Percentiles rank a stretch among this genome's conserved stretches.
These are phyloP conservation scores for Kluyveromyces lactis DNA, from an alignment of 805 yeast species.

Conservation along the genomic window DNA sequence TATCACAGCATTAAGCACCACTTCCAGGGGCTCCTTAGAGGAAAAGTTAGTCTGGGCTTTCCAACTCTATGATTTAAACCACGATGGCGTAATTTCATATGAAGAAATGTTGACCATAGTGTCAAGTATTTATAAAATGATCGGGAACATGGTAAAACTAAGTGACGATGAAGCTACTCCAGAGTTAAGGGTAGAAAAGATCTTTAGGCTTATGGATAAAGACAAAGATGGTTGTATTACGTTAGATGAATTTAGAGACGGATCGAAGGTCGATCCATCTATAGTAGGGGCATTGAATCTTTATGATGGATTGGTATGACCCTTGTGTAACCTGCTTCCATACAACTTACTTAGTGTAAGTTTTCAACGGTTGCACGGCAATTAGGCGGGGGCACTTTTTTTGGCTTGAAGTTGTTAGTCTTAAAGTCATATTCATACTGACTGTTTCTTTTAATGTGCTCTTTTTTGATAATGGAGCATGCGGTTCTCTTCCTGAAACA, in stretches of 20 bases:
- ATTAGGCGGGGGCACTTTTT: too few relatives aligned
- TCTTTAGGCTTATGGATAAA: slow-evolving; percentile 67
- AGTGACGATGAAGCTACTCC: slow-evolving; percentile 91
- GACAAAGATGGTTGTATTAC: slow-evolving; percentile 61
- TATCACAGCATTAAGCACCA: slow-evolving; percentile 76
- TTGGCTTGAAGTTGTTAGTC: too few relatives aligned
- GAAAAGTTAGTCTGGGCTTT: slow-evolving; percentile 90
- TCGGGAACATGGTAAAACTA: slow-evolving; percentile 85
- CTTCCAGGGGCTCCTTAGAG: slow-evolving; percentile 76
- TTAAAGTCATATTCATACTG: too few relatives aligned
- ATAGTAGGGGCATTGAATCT: slow-evolving; percentile 68
- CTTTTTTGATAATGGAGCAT: too few relatives aligned
- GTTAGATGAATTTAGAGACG: slow-evolving; percentile 77
- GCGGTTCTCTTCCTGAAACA: too few relatives aligned
- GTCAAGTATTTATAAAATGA: slow-evolving; percentile 84
- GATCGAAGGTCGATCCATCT: slow-evolving; percentile 70
- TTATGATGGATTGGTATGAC: slow-evolving; percentile 69
- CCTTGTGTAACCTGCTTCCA: neutral
- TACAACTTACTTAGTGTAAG: too few relatives aligned
- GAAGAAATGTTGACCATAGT: slow-evolving; percentile 76
- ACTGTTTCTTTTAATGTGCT: too few relatives aligned
- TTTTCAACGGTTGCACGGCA: too few relatives aligned
- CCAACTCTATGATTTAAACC: slow-evolving; percentile 74
- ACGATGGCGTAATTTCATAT: slow-evolving; percentile 66
- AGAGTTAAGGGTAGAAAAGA: slow-evolving; percentile 73